Evolutionary conservation across 129 eudicot species (phyloP).

Genomic region (Chrysanthemum lavandulifolium): DNA sequence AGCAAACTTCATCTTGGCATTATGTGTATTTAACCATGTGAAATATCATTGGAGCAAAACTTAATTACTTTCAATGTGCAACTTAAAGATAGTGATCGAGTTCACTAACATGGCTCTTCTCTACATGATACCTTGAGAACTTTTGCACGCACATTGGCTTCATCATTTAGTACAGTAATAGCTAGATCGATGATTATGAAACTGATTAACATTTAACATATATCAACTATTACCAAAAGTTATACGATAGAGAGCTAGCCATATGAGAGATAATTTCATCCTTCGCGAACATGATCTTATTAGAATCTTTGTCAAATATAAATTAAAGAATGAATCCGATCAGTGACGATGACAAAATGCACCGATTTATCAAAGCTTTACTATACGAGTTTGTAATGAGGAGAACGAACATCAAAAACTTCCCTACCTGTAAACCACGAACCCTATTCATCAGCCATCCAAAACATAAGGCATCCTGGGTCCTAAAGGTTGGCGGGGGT

Average conservation of each 20-base stretch:
- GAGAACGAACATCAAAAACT: slow-evolving; percentile 2
- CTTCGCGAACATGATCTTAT: slow-evolving; percentile 16
- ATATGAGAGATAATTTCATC: neutral
- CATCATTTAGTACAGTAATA: too few relatives aligned
- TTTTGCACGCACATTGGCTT: too few relatives aligned
- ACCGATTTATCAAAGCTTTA: slow-evolving; percentile 28
- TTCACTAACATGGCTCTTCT: too few relatives aligned
- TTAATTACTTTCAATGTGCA: too few relatives aligned
- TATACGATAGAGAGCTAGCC: neutral
- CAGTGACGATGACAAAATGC: slow-evolving; percentile 29
- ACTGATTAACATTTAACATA: too few relatives aligned
- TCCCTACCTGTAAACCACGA: slow-evolving; percentile 17
- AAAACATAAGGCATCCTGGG: slow-evolving; percentile 1
- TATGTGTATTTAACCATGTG: too few relatives aligned
- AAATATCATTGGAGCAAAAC: too few relatives aligned
- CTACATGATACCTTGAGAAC: too few relatives aligned
- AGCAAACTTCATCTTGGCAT: too few relatives aligned
- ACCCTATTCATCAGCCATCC: slow-evolving; percentile 24
- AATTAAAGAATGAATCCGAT: slow-evolving; percentile 24
- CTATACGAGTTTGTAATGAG: slow-evolving; percentile 19
- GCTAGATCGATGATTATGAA: too few relatives aligned
- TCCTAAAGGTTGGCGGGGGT: slow-evolving; percentile 13
- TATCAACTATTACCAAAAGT: neutral
- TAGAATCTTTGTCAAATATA: slow-evolving; percentile 13
- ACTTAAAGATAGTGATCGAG: too few relatives aligned